A percentile compares a stretch with the other conserved stretches of the same genome.
These are phyloP conservation scores for Passalora sequoiae DNA, from an alignment of 2,329 filamentous ascomycete genomes.

Conservation along the genomic window DNA sequence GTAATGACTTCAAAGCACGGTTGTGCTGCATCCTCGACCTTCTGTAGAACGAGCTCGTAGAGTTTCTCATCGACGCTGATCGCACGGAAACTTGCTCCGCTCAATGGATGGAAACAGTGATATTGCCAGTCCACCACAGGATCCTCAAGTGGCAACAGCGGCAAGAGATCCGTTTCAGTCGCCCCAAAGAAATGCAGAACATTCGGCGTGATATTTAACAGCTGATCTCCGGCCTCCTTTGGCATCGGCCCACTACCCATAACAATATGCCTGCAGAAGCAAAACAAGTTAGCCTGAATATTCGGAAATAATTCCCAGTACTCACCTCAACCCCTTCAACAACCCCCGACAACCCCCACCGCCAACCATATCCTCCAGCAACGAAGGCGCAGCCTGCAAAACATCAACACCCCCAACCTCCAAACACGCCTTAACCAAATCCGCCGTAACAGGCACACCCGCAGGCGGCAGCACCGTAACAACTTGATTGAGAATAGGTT, in stretches of 20 bases:
- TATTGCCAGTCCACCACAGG: conserved; percentile 5
- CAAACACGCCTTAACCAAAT: conserved; percentile 5
- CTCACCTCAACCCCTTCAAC: neutral
- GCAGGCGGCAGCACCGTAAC: conserved; percentile 1
- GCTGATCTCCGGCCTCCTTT: conserved; percentile 1
- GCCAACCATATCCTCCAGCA: conserved; percentile 1
- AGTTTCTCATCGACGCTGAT: conserved; percentile 1
- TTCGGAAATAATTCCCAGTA: too few species aligned
- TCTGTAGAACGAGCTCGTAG: conserved; percentile 5
- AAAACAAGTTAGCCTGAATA: too few species aligned
- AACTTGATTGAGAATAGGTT: conserved; percentile 5
- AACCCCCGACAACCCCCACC: neutral
- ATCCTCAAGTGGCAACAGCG: conserved; percentile 1
- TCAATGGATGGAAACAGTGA: conserved; percentile 6
- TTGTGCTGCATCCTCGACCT: neutral
- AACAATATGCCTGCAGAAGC: neutral
- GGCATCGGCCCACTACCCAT: conserved; percentile 8
- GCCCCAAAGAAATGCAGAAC: conserved; percentile 6
- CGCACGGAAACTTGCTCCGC: conserved; percentile 2
- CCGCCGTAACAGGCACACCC: conserved; percentile 5
- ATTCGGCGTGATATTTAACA: conserved; percentile 2
- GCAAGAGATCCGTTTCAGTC: conserved; percentile 4
- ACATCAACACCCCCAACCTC: neutral
- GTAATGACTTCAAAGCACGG: neutral
- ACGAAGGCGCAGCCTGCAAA: conserved; percentile 5